Evolutionary conservation across 2,329 filamentous ascomycete species (phyloP).

Genomic region (Neoarthrinium moseri): DNA sequence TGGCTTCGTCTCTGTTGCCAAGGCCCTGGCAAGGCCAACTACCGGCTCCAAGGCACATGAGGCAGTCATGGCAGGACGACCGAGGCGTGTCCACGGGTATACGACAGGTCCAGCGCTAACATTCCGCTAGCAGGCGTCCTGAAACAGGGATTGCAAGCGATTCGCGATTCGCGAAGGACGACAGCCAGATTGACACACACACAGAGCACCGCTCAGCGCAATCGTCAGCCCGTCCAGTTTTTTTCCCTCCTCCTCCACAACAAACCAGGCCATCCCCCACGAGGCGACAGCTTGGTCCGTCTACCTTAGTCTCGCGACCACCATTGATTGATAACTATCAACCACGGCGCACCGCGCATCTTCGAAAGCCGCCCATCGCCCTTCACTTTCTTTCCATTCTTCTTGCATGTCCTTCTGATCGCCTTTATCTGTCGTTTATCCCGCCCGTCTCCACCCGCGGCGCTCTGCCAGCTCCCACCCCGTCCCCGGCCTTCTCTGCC

Average conservation of each 20-base stretch:
- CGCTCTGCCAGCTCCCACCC: neutral
- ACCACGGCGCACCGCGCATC: slow-evolving; percentile 5
- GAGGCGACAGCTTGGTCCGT: neutral
- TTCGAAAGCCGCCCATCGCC: neutral
- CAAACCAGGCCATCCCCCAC: slow-evolving; percentile 1
- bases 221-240: slow-evolving; percentile 5
- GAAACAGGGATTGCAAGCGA: slow-evolving; percentile 2
- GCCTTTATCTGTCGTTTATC: neutral
- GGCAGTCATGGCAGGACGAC: too few relatives aligned
- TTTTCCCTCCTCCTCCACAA: slow-evolving; percentile 7
- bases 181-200: neutral
- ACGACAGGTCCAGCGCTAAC: too few relatives aligned
- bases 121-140: neutral
- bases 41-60: too few relatives aligned
- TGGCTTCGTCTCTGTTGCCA: too few relatives aligned
- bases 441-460: neutral
- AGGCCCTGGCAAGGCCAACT: too few relatives aligned
- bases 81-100: too few relatives aligned
- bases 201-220: neutral
- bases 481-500: neutral
- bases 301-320: neutral
- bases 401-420: neutral
- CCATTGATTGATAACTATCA: neutral
- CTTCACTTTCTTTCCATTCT: neutral
- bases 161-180: neutral